A percentile compares a stretch with the other conserved stretches of the same genome.
Conservation (phyloP, 73 alveolate genomes). For the Paramecium biaurelia region DNA sequence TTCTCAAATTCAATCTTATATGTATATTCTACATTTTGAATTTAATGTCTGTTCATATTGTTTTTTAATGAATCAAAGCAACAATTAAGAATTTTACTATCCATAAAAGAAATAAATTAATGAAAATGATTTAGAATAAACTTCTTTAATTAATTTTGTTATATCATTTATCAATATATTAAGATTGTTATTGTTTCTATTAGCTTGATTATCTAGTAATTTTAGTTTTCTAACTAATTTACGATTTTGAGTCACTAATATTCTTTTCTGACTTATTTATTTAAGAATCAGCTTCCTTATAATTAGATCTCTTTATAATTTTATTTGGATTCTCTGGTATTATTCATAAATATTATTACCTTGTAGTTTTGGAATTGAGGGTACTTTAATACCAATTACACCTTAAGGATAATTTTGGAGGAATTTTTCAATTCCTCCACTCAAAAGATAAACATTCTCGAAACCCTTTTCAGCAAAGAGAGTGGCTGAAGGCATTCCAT, state of each 20-base stretch:
- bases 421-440: conserved; percentile 89
- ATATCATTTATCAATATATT: not conserved
- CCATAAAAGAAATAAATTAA: no score
- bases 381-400: conserved; percentile 69
- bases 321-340: conserved; percentile 4
- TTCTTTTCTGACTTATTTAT: not conserved
- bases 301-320: conserved; percentile 24
- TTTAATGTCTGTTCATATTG: no score
- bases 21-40: no score
- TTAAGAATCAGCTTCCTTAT: conserved; percentile 1
- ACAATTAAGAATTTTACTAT: no score
- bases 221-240: conserved; percentile 1
- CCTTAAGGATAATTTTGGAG: conserved; percentile 66
- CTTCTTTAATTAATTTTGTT: not conserved
- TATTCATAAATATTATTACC: not conserved
- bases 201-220: not conserved
- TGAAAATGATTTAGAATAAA: not conserved
- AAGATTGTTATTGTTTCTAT: not conserved
- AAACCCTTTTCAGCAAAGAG: conserved; percentile 82
- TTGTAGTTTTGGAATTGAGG: not conserved
- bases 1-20: not conserved
- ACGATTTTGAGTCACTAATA: conserved; percentile 12
- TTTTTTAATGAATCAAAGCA: no score
- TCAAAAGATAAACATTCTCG: conserved; percentile 80
- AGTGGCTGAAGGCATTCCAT: conserved; percentile 80